These are phyloP conservation scores for Cladosporium velox DNA, from an alignment of 2,329 filamentous ascomycete species.

Conservation along the genomic window DNA sequence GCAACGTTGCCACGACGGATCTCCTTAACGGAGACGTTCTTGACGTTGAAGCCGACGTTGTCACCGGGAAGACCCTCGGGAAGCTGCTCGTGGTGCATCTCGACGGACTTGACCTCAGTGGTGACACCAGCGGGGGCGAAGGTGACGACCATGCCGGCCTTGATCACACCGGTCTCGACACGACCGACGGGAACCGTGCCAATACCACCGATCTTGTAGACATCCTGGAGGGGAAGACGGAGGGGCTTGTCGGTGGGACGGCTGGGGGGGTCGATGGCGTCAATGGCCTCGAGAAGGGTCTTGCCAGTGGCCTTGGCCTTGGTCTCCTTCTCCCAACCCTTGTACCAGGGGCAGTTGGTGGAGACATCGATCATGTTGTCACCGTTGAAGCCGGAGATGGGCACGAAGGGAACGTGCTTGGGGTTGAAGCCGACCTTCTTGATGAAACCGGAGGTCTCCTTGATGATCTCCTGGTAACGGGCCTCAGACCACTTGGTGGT, in stretches of 20 bases:
- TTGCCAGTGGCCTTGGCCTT: slow-evolving; percentile 87
- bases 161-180: slow-evolving; percentile 99
- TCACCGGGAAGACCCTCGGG: slow-evolving; percentile 92
- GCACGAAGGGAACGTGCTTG: slow-evolving; percentile 97
- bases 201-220: slow-evolving; percentile 99
- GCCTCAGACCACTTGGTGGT: slow-evolving; percentile 97
- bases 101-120: slow-evolving; percentile 99
- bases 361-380: slow-evolving; percentile 98
- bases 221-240: slow-evolving; percentile 99
- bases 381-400: slow-evolving; percentile 99
- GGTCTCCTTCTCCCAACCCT: slow-evolving; percentile 99
- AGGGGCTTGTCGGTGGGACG: slow-evolving; percentile 99
- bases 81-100: slow-evolving; percentile 99
- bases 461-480: slow-evolving; percentile 98
- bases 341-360: slow-evolving; percentile 99
- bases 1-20: slow-evolving; percentile 99
- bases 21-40: slow-evolving; percentile 99
- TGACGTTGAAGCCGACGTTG: slow-evolving; percentile 99
- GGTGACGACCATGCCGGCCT: slow-evolving; percentile 86
- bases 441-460: slow-evolving; percentile 99
- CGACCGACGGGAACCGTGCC: slow-evolving; percentile 99
- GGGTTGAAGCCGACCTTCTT: slow-evolving; percentile 99
- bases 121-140: slow-evolving; percentile 98
- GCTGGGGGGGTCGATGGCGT: slow-evolving; percentile 87
- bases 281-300: slow-evolving; percentile 99